These are phyloP conservation scores for Raffaelea deltoideospora DNA, from an alignment of 2,329 filamentous ascomycete genomes.

Conservation along the genomic window DNA sequence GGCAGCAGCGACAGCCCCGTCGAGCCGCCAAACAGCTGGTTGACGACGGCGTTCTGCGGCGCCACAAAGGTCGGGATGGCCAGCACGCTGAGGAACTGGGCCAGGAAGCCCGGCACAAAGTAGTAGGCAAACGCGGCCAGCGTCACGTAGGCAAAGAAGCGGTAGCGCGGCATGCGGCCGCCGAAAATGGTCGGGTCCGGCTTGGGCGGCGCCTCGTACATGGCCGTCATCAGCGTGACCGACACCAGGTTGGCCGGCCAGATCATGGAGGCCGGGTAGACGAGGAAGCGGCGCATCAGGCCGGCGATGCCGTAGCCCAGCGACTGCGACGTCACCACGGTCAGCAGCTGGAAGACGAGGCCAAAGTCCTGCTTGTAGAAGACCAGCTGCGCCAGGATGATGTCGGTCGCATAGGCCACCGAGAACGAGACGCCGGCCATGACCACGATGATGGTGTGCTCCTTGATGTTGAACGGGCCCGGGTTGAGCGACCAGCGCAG, in stretches of 20 bases:
- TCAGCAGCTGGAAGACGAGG: slow-evolving; percentile 47
- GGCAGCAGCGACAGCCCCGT: slow-evolving; percentile 26
- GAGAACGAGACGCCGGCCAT: slow-evolving; percentile 59
- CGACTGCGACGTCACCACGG: slow-evolving; percentile 54
- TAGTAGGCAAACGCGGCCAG: slow-evolving; percentile 32
- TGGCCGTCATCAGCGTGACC: slow-evolving; percentile 53
- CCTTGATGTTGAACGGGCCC: slow-evolving; percentile 56
- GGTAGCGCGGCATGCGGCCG: slow-evolving; percentile 46
- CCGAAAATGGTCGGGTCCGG: slow-evolving; percentile 39
- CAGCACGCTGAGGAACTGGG: slow-evolving; percentile 31
- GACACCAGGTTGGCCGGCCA: slow-evolving; percentile 56
- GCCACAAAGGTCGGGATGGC: slow-evolving; percentile 31
- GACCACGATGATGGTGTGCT: slow-evolving; percentile 52
- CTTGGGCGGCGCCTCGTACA: slow-evolving; percentile 46
- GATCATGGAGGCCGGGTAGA: slow-evolving; percentile 56
- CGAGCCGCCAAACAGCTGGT: slow-evolving; percentile 32
- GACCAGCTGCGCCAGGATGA: slow-evolving; percentile 53
- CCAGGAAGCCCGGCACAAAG: slow-evolving; percentile 36
- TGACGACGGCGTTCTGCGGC: slow-evolving; percentile 29
- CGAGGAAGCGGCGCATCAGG: slow-evolving; percentile 48
- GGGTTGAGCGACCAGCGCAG: slow-evolving; percentile 45
- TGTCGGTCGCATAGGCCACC: slow-evolving; percentile 58
- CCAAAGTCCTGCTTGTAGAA: slow-evolving; percentile 61
- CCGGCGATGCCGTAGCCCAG: slow-evolving; percentile 56
- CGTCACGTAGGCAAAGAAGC: slow-evolving; percentile 28